These are phyloP conservation scores for Cutaneotrichosporon dermatis DNA, from an alignment of 1,284 basidiomycete genomes.

Conservation along the genomic window DNA sequence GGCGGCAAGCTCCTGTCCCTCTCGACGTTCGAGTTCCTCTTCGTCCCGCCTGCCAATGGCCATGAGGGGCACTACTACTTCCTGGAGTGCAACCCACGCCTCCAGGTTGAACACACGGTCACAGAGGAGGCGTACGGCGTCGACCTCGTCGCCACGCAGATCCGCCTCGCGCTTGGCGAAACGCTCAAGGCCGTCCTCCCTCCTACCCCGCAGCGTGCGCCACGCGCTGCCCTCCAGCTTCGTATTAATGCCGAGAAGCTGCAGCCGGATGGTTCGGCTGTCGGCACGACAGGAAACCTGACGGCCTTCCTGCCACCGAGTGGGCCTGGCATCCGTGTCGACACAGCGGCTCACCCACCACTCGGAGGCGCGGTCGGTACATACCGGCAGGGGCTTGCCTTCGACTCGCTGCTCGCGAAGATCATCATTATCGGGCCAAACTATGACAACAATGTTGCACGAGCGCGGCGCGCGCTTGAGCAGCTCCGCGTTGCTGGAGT, in stretches of 20 bases:
- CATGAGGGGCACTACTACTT: constrained; percentile 13
- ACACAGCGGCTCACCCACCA: constrained; percentile 19
- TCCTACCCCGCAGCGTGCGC: constrained; percentile 1
- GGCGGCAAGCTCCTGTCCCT: constrained; percentile 17
- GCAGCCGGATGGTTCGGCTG: constrained; percentile 12
- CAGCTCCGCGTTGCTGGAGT: constrained; percentile 15
- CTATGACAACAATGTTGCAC: constrained; percentile 7
- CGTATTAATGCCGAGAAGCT: constrained; percentile 20
- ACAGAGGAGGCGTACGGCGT: constrained; percentile 22
- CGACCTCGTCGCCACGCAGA: constrained; percentile 19
- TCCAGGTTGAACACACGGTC: constrained; percentile 23
- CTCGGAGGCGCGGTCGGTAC: constrained; percentile 5
- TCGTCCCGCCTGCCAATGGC: constrained; percentile 1
- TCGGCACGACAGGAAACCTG: constrained; percentile 13
- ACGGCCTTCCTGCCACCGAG: constrained; percentile 4
- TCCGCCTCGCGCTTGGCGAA: constrained; percentile 15
- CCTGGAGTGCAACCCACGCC: constrained; percentile 22
- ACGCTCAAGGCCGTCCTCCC: constrained; percentile 8
- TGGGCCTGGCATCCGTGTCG: constrained; percentile 16
- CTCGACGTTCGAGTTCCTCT: constrained; percentile 21
- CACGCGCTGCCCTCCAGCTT: constrained; percentile 17
- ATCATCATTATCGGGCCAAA: constrained; percentile 13
- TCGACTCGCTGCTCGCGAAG: constrained; percentile 21
- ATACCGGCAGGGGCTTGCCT: constrained; percentile 18
- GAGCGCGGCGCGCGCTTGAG: constrained; percentile 12